These are phyloP conservation scores for Syncephalastrum contaminatum DNA, from an alignment of 371 early-diverging fungal genomes.

Conservation along the genomic window DNA sequence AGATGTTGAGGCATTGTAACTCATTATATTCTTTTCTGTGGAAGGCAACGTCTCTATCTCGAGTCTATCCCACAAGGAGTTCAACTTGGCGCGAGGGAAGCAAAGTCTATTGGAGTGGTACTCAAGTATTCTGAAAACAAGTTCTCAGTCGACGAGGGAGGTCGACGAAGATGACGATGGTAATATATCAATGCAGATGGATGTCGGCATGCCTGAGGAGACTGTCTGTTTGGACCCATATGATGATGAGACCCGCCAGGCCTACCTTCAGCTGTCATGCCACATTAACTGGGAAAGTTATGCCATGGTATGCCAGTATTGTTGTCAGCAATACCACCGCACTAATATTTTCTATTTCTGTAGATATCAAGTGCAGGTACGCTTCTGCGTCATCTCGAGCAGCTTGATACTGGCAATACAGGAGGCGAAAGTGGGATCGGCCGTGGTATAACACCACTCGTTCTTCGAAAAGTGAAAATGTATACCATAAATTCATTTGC, in stretches of 20 bases:
- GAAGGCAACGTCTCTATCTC: conserved; percentile 32
- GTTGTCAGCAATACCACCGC: too few relatives aligned
- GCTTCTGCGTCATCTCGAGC: conserved; percentile 46
- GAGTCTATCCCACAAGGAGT: conserved; percentile 51
- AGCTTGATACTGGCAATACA: conserved; percentile 24
- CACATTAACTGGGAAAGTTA: conserved; percentile 48
- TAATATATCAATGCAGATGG: too few relatives aligned
- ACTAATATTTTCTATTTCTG: too few relatives aligned
- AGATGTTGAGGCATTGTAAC: not conserved
- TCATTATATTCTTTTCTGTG: not conserved
- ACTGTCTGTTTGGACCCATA: conserved; percentile 8
- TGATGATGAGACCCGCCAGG: conserved; percentile 43
- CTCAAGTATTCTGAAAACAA: too few relatives aligned
- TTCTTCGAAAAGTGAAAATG: conserved; percentile 22
- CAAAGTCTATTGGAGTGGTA: conserved; percentile 26
- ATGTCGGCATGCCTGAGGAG: not conserved
- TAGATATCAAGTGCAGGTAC: conserved; percentile 71
- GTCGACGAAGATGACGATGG: too few relatives aligned
- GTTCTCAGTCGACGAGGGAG: too few relatives aligned
- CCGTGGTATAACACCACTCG: conserved; percentile 25
- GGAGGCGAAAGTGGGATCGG: conserved; percentile 12
- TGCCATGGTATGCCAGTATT: conserved; percentile 21
- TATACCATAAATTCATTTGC: not conserved
- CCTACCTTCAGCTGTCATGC: conserved; percentile 52
- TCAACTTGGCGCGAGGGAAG: conserved; percentile 49